These are phyloP conservation scores for Puccinia hordei DNA, from an alignment of 1,284 basidiomycete genomes.

Conservation along the genomic window DNA sequence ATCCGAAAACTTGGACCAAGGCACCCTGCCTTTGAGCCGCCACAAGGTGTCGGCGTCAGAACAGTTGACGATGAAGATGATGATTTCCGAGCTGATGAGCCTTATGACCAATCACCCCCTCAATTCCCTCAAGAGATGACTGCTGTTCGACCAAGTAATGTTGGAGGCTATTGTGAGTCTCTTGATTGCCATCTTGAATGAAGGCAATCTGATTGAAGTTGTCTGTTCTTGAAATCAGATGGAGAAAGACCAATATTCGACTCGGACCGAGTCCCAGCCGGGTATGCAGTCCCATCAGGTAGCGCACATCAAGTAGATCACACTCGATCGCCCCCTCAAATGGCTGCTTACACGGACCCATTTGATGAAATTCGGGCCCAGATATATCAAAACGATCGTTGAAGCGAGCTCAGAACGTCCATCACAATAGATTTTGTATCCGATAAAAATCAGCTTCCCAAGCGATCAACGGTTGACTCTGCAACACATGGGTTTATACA, in stretches of 20 bases:
- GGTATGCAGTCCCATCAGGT: constrained; percentile 26
- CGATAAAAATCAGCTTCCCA: not conserved
- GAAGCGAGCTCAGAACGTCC: not conserved
- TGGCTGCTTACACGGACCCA: constrained; percentile 47
- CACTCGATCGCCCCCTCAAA: constrained; percentile 21
- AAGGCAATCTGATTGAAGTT: not conserved
- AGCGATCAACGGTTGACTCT: not conserved
- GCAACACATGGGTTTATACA: not conserved
- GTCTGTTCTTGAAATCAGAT: constrained; percentile 5
- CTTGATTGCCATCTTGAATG: not conserved
- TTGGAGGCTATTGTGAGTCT: constrained; percentile 48
- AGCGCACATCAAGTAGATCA: constrained; percentile 10
- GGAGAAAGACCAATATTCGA: constrained; percentile 48
- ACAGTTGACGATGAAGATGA: constrained; percentile 41
- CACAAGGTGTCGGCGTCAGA: constrained; percentile 33
- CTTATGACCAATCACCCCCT: constrained; percentile 2
- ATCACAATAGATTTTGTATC: not conserved
- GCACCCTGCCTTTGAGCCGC: constrained; percentile 46
- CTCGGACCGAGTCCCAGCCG: constrained; percentile 35
- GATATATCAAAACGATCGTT: constrained; percentile 43
- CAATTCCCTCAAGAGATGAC: constrained; percentile 24
- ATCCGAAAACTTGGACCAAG: constrained; percentile 46
- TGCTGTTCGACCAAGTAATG: constrained; percentile 44
- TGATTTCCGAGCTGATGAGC: constrained; percentile 31
- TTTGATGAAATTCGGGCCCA: constrained; percentile 49